Evolutionary conservation across 805 yeast species (phyloP), one percentile per base, ranked within the genome.

Genomic region (Ogataea ganodermae): DNA sequence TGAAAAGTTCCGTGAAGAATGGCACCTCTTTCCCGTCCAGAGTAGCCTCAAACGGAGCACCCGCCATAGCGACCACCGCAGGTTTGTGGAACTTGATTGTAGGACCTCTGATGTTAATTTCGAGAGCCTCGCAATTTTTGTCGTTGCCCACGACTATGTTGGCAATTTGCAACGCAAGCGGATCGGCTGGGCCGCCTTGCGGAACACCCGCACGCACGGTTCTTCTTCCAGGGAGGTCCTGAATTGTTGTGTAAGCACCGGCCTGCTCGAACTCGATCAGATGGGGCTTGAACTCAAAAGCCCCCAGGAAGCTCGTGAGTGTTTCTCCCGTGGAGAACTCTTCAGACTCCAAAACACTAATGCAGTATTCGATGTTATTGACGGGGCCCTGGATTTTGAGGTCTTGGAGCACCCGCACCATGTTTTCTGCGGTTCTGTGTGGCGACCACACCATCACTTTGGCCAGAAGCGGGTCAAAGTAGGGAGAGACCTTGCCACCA

Each of bases 161-260:
- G 14, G 96, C 97, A 50, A 89, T 67, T 59, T 96, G 78, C 72
- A 91, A 89, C 3, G 97, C 83, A 57, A 83, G 89, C 51, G 83
- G 80, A 69, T 92, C 99, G 97, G 92, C 92, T 49, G 98, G 97
- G 33, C 99, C 99, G 28, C 96, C 88, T 7, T 97, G 97, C 22
- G 99, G 99, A 44, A 92, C 98, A 64, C 99, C 99, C 57, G 86
- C 77, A 60, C 86, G 81, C 90, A 94, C 86, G 62, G 73, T 74
- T 17, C 89, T 74, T 72, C 99, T 84, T 44, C 96, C 96, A 13
- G 96, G 96, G 66, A 83, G 92, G 69, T 92, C 99, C 72, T 92
- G 99, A 44, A 92, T 91, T 2, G 97, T 87, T 24, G 98, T 92
- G 68, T 89, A 89, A 32, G 97, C 92, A 58, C 99, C 99, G 1